Evolutionary conservation across 768 basidiomycete species (phyloP), one percentile per base, ranked within the genome.

Genomic region (Amanita pseudoporphyria): DNA sequence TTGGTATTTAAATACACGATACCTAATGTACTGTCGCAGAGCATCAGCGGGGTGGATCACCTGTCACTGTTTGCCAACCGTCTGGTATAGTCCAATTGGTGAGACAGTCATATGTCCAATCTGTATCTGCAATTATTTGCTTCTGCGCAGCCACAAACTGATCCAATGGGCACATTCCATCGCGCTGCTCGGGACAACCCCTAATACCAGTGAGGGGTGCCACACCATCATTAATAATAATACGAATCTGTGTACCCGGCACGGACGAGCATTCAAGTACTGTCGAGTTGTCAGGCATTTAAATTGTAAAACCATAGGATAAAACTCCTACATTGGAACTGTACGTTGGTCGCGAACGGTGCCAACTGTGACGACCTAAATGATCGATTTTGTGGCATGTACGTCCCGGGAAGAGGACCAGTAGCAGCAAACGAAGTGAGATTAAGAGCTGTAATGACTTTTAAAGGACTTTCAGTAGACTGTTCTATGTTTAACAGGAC

Each of bases 151-250:
- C 69, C 9, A 92, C 76, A 62, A 93, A 94, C 2, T 76, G 73
- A 16, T 76, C 72, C 3, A 94, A 66, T 2, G 81, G 73, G 55
- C 92, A 96, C 67, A 90, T 71, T 6, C 92, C 92, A 47, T 88
- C 78, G 49, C 74, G 73, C 61, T 87, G 77, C 50, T 72, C 62
- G 0, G 78, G 79, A 57, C 91, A 95, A 5, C 85, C 87, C 12
- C 70, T 71, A 54, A 94, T 76, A 9, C 84, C 80, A 0, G 81
- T 86, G 18, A 94, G 73, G 4, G 92, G 91, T 0, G 80, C 81
- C 1, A 87, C 83, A 0, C 81, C 92, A 58, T 96, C 92, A 66
- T 95, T 94, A 62, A 94, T 76, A 54, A 94, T 81, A 57, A 92
- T 71, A 3, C 91, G 80, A 53, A 94, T 86, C 54, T 90, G 81